A percentile compares a stretch with the other conserved stretches of the same genome.
phyloP scores from a whole-genome alignment of 768 basidiomycete genomes.

The Mycena floridula region DNA sequence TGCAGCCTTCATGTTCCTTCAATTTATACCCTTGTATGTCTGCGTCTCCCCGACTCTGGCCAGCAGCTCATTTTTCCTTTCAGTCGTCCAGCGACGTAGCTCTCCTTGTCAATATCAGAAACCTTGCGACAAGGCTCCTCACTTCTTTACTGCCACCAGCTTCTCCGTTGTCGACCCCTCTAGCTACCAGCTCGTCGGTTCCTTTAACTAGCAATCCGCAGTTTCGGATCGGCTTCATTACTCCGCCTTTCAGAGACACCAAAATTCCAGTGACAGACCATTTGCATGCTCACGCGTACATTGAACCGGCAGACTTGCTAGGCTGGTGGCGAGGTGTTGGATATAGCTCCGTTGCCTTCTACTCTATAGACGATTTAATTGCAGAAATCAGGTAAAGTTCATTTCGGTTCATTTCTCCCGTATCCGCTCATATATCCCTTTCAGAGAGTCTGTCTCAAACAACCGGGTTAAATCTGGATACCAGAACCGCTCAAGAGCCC shows the following conservation, averaged over 20 bases:
- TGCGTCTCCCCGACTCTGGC: slow-evolving; percentile 3
- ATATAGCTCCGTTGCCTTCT: slow-evolving; percentile 68
- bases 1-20: slow-evolving; percentile 72
- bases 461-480: slow-evolving; percentile 81
- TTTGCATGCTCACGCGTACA: slow-evolving; percentile 71
- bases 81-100: slow-evolving; percentile 75
- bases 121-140: slow-evolving; percentile 52
- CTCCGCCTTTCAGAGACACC: slow-evolving; percentile 69
- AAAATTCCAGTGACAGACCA: slow-evolving; percentile 80
- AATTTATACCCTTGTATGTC: slow-evolving; percentile 63
- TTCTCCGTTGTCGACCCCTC: slow-evolving; percentile 22
- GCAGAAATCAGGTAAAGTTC: slow-evolving; percentile 68
- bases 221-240: slow-evolving; percentile 72
- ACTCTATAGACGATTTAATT: slow-evolving; percentile 70
- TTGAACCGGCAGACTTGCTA: slow-evolving; percentile 54
- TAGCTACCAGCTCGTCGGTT: slow-evolving; percentile 24
- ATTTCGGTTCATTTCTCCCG: slow-evolving; percentile 3
- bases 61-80: slow-evolving; percentile 5
- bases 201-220: slow-evolving; percentile 27
- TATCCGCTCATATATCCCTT: slow-evolving; percentile 6
- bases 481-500: slow-evolving; percentile 46
- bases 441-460: slow-evolving; percentile 76
- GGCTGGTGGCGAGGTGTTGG: slow-evolving; percentile 72
- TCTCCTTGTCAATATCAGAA: slow-evolving; percentile 57
- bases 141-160: slow-evolving; percentile 34